Evolutionary conservation across 1,284 basidiomycete species (phyloP), one percentile per base, ranked within the genome.

Genomic region (Ganoderma resinaceum): DNA sequence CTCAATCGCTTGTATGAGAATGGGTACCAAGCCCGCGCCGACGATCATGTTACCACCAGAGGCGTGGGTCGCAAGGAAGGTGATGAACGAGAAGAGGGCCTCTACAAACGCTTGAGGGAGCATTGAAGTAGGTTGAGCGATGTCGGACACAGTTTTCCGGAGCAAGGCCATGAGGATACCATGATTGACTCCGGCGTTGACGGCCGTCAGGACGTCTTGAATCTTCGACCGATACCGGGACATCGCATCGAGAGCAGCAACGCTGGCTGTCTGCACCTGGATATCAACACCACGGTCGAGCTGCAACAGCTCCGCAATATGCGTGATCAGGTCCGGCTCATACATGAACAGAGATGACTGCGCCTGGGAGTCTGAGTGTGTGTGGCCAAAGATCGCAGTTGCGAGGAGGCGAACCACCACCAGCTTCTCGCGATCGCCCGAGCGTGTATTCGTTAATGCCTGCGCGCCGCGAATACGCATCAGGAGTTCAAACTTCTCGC

Each of bases 111-210:
- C 89, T 71, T 93, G 89, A 3, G 93, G 90, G n/a, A 93, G 80
- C 40, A 82, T 86, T 31, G 89, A 91, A 49, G 90, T 86, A 0
- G 87, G 83, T 68, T 87, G 86, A 35, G 86, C 84, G 33, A 95
- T 88, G 70, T 95, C 93, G 29, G 86, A 78, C 16, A 95, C 89
- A 31, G 94, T 91, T 80, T 91, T 92, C 66, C 95, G 89, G 70
- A 98, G 84, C 58, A 96, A 83, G 29, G 92, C 91, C 92, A 98
- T 95, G 40, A 99, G 81, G 60, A 96, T 93, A 18, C 98, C 98
- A 78, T 99, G 98, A 76, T 96, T 98, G 70, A 99, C 95, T 62
- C 96, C 96, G 23, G 96, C 97, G 77, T 98, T 98, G 61, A 99
- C 89, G 0, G 97, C 91, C 18, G 92, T 92, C 55, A 99, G 83